phyloP scores from a whole-genome alignment of 495 filamentous ascomycete species.

The Lasiosphaeria hispida region DNA sequence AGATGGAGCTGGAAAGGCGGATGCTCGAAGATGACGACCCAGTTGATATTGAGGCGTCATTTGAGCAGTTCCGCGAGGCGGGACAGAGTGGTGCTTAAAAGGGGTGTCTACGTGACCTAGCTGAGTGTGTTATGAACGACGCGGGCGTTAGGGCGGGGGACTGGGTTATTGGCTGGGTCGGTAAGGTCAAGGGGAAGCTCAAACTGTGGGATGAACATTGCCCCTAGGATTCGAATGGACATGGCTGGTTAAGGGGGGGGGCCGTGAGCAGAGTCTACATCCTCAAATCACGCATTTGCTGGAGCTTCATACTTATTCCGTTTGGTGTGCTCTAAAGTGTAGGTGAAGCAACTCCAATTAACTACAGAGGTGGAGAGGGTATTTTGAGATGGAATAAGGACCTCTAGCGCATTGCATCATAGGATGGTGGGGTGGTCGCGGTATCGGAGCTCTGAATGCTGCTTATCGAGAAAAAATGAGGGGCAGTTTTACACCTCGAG shows the following conservation, averaged over 20 bases:
- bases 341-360: too few species aligned
- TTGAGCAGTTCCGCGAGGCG: slow-evolving; percentile 42
- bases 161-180: background rate
- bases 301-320: too few species aligned
- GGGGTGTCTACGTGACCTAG: background rate
- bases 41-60: slow-evolving; percentile 19
- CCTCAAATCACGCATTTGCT: too few species aligned
- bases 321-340: too few species aligned
- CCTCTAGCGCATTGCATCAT: slow-evolving; percentile 19
- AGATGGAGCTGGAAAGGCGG: slow-evolving; percentile 52
- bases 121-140: background rate
- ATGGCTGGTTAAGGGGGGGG: too few species aligned
- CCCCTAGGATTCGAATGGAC: too few species aligned
- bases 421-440: slow-evolving; percentile 18
- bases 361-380: too few species aligned
- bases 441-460: slow-evolving; percentile 25
- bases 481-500: slow-evolving; percentile 12
- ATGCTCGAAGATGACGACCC: slow-evolving; percentile 53
- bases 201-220: too few species aligned
- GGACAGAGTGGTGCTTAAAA: slow-evolving; percentile 45
- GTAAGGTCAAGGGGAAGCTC: background rate
- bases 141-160: background rate
- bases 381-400: too few species aligned
- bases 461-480: slow-evolving; percentile 20
- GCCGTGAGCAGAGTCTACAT: too few species aligned